Conservation (phyloP, 805 yeast genomes). For the Cyberlindnera suaveolens region DNA sequence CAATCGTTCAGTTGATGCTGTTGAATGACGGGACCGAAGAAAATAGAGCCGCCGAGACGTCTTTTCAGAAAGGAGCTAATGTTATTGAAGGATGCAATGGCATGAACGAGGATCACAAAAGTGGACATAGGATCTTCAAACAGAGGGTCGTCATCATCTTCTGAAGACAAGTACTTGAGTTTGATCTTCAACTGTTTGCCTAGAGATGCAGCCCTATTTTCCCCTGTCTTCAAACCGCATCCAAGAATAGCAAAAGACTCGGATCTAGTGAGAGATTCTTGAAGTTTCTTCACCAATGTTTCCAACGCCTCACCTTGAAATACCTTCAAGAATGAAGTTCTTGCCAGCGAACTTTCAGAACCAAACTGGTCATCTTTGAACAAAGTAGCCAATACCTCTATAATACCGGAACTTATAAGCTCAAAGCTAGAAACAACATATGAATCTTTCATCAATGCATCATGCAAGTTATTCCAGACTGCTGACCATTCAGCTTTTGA, state of each 20-base stretch:
- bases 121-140: conserved; percentile 20
- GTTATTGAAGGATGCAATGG: conserved; percentile 43
- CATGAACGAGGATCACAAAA: conserved; percentile 39
- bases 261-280: conserved; percentile 65
- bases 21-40: conserved; percentile 15
- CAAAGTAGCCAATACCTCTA: conserved; percentile 34
- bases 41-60: conserved; percentile 26
- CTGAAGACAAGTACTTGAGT: conserved; percentile 35
- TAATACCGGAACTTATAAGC: conserved; percentile 60
- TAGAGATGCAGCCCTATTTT: conserved; percentile 50
- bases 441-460: conserved; percentile 26
- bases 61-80: conserved; percentile 38
- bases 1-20: conserved; percentile 20
- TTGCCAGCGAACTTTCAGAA: conserved; percentile 29
- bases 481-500: conserved; percentile 26
- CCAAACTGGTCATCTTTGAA: conserved; percentile 26
- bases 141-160: conserved; percentile 4
- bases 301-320: conserved; percentile 33
- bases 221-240: conserved; percentile 32
- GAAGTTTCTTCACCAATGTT: conserved; percentile 50
- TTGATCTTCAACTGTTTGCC: conserved; percentile 65
- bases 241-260: conserved; percentile 63
- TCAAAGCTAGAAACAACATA: conserved; percentile 64
- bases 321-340: conserved; percentile 38
- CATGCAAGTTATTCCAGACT: conserved; percentile 34